A percentile compares a stretch with the other conserved stretches of the same genome.
phyloP scores from a whole-genome alignment of 768 basidiomycete species.

The Daedaleopsis nitida region DNA sequence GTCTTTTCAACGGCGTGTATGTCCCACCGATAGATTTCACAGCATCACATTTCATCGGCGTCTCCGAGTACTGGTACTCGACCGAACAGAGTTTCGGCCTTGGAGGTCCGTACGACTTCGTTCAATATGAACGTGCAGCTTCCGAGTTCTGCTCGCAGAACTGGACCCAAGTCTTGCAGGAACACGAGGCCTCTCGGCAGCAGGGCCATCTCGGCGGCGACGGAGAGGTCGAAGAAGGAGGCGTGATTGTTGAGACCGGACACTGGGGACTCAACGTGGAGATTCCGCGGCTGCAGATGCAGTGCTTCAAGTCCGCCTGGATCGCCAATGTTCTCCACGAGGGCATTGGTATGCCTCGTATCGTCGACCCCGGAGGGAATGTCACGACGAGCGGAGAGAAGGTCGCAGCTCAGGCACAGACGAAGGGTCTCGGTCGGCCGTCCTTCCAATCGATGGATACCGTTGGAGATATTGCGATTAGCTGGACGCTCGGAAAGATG shows the following conservation, averaged over 20 bases:
- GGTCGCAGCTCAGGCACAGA: constrained; percentile 72
- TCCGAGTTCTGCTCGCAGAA: constrained; percentile 77
- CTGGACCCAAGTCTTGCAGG: constrained; percentile 74
- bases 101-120: constrained; percentile 94
- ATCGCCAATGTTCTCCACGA: constrained; percentile 94
- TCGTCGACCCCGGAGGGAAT: constrained; percentile 86
- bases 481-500: constrained; percentile 99
- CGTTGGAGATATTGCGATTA: constrained; percentile 92
- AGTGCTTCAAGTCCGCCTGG: constrained; percentile 99
- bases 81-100: constrained; percentile 95
- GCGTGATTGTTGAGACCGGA: constrained; percentile 61
- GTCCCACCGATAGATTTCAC: constrained; percentile 95
- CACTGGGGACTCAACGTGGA: constrained; percentile 79
- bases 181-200: constrained; percentile 58
- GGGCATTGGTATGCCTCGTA: constrained; percentile 91
- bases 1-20: constrained; percentile 92
- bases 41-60: constrained; percentile 92
- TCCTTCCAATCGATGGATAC: constrained; percentile 92
- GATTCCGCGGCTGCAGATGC: constrained; percentile 86
- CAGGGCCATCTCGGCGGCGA: constrained; percentile 51
- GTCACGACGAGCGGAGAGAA: constrained; percentile 66
- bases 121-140: constrained; percentile 94
- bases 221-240: constrained; percentile 62
- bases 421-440: constrained; percentile 81
- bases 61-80: constrained; percentile 99